Percentiles rank a stretch among this genome's conserved stretches.
Evolutionary conservation across 1,284 basidiomycete species (phyloP).

Genomic region (Neonothopanus nambi): DNA sequence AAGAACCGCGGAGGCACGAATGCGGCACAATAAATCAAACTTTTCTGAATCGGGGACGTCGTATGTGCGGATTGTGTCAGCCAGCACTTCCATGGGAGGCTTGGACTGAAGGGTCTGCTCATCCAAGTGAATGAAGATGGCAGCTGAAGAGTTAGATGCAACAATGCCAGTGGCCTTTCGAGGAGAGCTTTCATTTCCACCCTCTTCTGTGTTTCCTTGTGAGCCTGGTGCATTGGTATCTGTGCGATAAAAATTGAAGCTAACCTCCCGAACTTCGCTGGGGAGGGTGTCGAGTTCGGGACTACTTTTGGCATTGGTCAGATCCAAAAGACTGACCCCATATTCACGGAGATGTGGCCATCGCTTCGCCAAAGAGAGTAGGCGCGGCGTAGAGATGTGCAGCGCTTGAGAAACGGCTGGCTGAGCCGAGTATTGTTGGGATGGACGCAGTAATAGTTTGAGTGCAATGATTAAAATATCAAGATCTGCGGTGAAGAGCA

Average conservation of each 20-base stretch:
- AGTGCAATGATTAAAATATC: slow-evolving; percentile 86
- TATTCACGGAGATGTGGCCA: slow-evolving; percentile 78
- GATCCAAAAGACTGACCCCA: slow-evolving; percentile 68
- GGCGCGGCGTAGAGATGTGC: slow-evolving; percentile 72
- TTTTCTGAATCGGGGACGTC: slow-evolving; percentile 82
- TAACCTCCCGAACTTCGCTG: slow-evolving; percentile 69
- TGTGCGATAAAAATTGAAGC: slow-evolving; percentile 74
- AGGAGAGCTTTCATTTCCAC: slow-evolving; percentile 35
- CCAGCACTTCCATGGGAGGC: slow-evolving; percentile 72
- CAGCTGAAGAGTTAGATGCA: slow-evolving; percentile 37
- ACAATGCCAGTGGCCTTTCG: slow-evolving; percentile 33
- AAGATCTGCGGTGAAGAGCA: slow-evolving; percentile 87
- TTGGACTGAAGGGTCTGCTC: slow-evolving; percentile 59
- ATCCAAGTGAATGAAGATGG: slow-evolving; percentile 66
- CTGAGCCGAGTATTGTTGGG: slow-evolving; percentile 91
- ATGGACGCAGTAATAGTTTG: slow-evolving; percentile 86
- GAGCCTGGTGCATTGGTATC: slow-evolving; percentile 37
- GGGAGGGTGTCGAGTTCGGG: slow-evolving; percentile 61
- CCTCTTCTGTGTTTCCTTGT: slow-evolving; percentile 42
- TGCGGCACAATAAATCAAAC: slow-evolving; percentile 88
- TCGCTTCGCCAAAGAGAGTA: slow-evolving; percentile 70
- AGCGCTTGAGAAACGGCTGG: slow-evolving; percentile 76
- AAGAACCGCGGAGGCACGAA: slow-evolving; percentile 76
- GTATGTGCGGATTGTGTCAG: slow-evolving; percentile 72
- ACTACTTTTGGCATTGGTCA: slow-evolving; percentile 55